Evolutionary conservation across 306 rosid genomes (phyloP).

Genomic region (Clitoria ternatea): DNA sequence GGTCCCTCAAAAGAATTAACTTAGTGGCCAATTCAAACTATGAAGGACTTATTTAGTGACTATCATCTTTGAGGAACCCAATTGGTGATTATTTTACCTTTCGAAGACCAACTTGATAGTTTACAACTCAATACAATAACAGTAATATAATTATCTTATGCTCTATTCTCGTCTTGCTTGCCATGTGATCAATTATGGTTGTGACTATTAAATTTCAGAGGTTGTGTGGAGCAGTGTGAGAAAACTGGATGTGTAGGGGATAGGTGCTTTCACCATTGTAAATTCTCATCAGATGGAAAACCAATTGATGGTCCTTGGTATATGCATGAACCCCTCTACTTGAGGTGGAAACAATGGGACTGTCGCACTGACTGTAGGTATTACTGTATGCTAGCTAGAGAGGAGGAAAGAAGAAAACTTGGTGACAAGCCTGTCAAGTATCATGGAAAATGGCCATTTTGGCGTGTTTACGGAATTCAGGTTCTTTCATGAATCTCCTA

Average conservation of each 20-base stretch:
- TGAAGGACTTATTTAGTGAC: too few species aligned
- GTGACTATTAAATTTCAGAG: slow-evolving; percentile 44
- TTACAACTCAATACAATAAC: too few species aligned
- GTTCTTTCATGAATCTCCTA: slow-evolving; percentile 35
- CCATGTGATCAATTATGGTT: slow-evolving; percentile 10
- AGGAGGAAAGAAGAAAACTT: slow-evolving; percentile 72
- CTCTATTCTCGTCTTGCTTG: neutral
- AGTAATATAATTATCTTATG: neutral
- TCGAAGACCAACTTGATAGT: too few species aligned
- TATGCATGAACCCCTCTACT: slow-evolving; percentile 87
- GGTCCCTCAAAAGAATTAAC: too few species aligned
- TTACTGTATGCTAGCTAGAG: slow-evolving; percentile 86
- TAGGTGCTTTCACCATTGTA: slow-evolving; percentile 92
- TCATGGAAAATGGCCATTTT: slow-evolving; percentile 95
- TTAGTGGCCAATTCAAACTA: too few species aligned
- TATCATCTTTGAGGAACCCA: too few species aligned
- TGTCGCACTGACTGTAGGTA: slow-evolving; percentile 88
- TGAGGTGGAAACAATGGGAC: slow-evolving; percentile 98
- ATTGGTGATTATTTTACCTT: too few species aligned
- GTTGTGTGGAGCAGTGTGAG: slow-evolving; percentile 73
- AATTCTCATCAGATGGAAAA: slow-evolving; percentile 95
- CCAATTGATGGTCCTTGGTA: slow-evolving; percentile 99
- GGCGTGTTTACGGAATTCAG: slow-evolving; percentile 92
- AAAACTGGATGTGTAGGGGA: slow-evolving; percentile 84
- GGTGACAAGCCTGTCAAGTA: slow-evolving; percentile 80